Base-by-base conservation (phyloP, 371 early-diverging fungal species). In the Mycotypha africana region DNA sequence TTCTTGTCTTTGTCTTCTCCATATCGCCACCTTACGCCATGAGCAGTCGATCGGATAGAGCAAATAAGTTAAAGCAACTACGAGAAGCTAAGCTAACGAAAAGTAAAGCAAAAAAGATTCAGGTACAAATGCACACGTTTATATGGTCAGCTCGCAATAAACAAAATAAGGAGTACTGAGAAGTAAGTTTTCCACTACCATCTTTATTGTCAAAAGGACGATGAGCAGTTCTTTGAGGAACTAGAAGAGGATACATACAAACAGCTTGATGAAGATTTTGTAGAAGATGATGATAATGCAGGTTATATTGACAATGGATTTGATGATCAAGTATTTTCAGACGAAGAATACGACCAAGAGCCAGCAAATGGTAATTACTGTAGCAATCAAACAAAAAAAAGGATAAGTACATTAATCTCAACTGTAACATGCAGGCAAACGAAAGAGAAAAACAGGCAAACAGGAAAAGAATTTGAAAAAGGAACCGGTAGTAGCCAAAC, bases 271-370 rank as follows among this genome's bases (percentile, higher is more conserved):
- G 82, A 86, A 24, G 84, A 90, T 38, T 93, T 92, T 71, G 84
- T 89, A 4, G 85, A 79, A 22, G 88, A 89, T 53, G 93, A 89
- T 51, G 91, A 95, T 47, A 85, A 86, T n/a, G 71, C 70, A 7
- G 92, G 89, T 12, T 89, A 91, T 39, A 74, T 75, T n/a, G 91
- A 88, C 47, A 61, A 84, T 50, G 89, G 82, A 2, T 80, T 84
- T 24, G 82, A 85, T 35, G 75, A 78, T 51, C 78, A 77, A 14
- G 56, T 63, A 22, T 74, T 62, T 37, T 70, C 76, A 10, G 73
- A 70, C 46, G n/a, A n/a, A n/a, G 72, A 78, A 32, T 63, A 67
- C n/a, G 68, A 76, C 62, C 6, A 58, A 54, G 38, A 52, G 42
- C 11, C 20, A 22, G 24, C 42, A 10, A 20, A 43, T 31, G 45